A percentile compares a stretch with the other conserved stretches of the same genome.
Conservation (phyloP, 1,284 basidiomycete species). For the Ganoderma boninense region DNA sequence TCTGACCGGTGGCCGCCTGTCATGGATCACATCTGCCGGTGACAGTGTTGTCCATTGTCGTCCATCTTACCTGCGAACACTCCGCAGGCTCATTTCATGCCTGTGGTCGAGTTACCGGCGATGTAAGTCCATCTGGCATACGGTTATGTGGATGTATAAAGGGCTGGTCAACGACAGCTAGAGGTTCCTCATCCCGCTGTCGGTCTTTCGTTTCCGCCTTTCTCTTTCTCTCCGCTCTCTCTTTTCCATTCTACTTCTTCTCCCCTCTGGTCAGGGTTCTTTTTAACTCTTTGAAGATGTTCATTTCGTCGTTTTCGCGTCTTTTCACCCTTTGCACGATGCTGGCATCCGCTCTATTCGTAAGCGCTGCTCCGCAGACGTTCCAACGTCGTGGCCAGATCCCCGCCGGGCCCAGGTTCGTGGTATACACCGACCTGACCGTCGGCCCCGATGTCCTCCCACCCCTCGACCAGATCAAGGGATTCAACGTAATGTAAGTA, state of each 20-base stretch:
- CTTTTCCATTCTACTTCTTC: background rate
- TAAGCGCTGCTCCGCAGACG: background rate
- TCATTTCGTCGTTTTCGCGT: slow-evolving; percentile 16
- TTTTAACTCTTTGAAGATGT: slow-evolving; percentile 1
- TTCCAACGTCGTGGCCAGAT: background rate
- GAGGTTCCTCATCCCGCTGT: slow-evolving; percentile 8
- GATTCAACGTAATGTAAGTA: slow-evolving; percentile 28
- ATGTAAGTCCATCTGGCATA: background rate
- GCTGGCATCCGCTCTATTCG: background rate
- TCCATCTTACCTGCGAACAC: background rate
- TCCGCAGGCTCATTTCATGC: background rate
- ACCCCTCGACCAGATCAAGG: slow-evolving; percentile 23
- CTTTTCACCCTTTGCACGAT: slow-evolving; percentile 13
- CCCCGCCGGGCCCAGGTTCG: slow-evolving; percentile 13
- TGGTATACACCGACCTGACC: slow-evolving; percentile 9
- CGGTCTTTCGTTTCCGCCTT: slow-evolving; percentile 3
- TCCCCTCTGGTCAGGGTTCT: too few species aligned
- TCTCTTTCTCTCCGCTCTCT: background rate
- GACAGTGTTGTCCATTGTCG: background rate
- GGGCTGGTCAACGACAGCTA: background rate
- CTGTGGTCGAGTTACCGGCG: background rate
- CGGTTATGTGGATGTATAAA: background rate
- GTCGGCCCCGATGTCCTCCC: slow-evolving; percentile 18
- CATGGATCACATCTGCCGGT: background rate
- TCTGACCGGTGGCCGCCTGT: background rate